Evolutionary conservation across 345 rosid genomes (phyloP).

Genomic region (Stellera chamaejasme): DNA sequence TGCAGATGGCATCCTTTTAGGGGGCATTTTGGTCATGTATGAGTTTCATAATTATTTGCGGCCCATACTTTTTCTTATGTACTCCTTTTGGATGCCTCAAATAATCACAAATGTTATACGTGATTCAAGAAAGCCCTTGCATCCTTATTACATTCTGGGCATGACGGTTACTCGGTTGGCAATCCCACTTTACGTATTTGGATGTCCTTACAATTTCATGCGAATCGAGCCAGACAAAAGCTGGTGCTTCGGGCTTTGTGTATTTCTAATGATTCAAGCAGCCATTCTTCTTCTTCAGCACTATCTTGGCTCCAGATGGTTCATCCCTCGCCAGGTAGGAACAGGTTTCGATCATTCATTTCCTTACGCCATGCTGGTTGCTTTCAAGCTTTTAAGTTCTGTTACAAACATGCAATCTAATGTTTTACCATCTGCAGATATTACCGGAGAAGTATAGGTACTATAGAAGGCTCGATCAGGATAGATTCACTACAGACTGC

Average conservation of each 20-base stretch:
- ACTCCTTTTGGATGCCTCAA: conserved; percentile 97
- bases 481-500: conserved; percentile 52
- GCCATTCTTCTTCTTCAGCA: conserved; percentile 88
- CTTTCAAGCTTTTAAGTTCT: too few relatives aligned
- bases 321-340: conserved; percentile 89
- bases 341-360: conserved; percentile 10
- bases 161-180: conserved; percentile 85
- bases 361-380: not conserved
- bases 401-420: too few relatives aligned
- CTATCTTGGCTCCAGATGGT: conserved; percentile 93
- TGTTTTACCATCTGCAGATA: conserved; percentile 41
- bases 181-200: conserved; percentile 76
- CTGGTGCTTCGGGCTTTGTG: conserved; percentile 70
- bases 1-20: conserved; percentile 97
- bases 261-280: conserved; percentile 74
- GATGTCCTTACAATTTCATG: conserved; percentile 96
- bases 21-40: conserved; percentile 93
- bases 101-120: conserved; percentile 74
- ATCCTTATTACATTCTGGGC: conserved; percentile 89
- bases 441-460: conserved; percentile 95
- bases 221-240: conserved; percentile 71
- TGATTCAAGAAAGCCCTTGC: conserved; percentile 93
- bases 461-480: conserved; percentile 56
- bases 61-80: conserved; percentile 68
- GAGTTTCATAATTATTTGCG: conserved; percentile 80